These are phyloP conservation scores for Yarrowia divulgata DNA, from an alignment of 805 yeast species.

Conservation along the genomic window DNA sequence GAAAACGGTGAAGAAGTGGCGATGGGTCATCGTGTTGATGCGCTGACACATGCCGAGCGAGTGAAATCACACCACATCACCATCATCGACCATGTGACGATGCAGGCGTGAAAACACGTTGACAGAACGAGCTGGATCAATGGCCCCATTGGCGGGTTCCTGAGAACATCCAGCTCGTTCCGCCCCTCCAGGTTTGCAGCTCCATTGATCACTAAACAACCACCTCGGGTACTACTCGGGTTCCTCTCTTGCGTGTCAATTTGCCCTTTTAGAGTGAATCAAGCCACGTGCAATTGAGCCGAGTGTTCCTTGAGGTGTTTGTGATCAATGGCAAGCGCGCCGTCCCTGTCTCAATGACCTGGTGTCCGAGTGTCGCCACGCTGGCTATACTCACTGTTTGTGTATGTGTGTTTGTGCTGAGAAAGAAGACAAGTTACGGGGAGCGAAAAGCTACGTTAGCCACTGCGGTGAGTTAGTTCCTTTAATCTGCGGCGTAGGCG, in stretches of 20 bases:
- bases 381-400: slow-evolving; percentile 29
- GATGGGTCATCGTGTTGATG: background rate
- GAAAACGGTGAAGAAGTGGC: background rate
- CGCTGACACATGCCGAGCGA: background rate
- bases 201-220: background rate
- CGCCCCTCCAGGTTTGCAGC: no score
- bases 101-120: no score
- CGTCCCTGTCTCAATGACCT: background rate
- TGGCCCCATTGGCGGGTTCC: no score
- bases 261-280: background rate
- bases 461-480: slow-evolving; percentile 29
- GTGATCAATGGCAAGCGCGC: background rate
- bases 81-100: no score
- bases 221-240: slow-evolving; percentile 16
- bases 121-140: no score
- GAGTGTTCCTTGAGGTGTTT: background rate
- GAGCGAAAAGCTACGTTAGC: slow-evolving; percentile 34
- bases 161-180: no score
- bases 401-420: slow-evolving; percentile 37
- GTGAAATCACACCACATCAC: no score
- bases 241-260: slow-evolving; percentile 6
- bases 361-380: background rate
- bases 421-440: slow-evolving; percentile 35
- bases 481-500: slow-evolving; percentile 38
- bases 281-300: slow-evolving; percentile 21